These are phyloP conservation scores for Fusarium guadeloupense DNA, from an alignment of 2,329 filamentous ascomycete species.

Conservation along the genomic window DNA sequence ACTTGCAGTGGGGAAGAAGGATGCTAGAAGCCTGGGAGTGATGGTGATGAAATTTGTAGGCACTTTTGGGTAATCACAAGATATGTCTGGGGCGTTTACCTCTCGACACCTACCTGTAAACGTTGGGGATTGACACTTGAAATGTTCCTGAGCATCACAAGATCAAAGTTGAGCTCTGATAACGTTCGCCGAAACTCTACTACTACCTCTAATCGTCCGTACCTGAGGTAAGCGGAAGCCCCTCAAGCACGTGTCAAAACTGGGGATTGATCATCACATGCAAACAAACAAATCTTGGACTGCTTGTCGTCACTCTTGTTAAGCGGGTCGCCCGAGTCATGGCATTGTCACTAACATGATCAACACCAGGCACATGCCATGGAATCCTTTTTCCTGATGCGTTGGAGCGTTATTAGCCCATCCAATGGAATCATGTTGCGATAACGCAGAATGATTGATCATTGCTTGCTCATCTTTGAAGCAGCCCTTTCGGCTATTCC, in stretches of 20 bases:
- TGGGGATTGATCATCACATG: slow-evolving; percentile 41
- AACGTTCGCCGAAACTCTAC: slow-evolving; percentile 1
- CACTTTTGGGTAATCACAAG: slow-evolving; percentile 2
- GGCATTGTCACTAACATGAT: slow-evolving; percentile 27
- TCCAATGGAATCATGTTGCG: slow-evolving; percentile 20
- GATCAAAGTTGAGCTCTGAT: slow-evolving; percentile 7
- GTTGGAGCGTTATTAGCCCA: slow-evolving; percentile 26
- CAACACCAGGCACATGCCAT: slow-evolving; percentile 27
- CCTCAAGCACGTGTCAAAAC: slow-evolving; percentile 44
- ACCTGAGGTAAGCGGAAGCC: slow-evolving; percentile 26
- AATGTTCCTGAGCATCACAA: slow-evolving; percentile 27
- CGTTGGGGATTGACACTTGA: not conserved
- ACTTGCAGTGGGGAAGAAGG: slow-evolving; percentile 34
- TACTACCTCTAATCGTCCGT: slow-evolving; percentile 2
- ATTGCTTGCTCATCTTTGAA: slow-evolving; percentile 10
- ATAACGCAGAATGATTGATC: slow-evolving; percentile 26
- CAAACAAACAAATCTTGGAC: slow-evolving; percentile 21
- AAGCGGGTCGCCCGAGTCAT: slow-evolving; percentile 33
- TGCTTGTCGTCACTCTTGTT: slow-evolving; percentile 20
- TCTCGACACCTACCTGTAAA: no score
- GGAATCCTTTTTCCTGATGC: slow-evolving; percentile 25
- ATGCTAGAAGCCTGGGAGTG: slow-evolving; percentile 35
- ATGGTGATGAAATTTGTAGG: not conserved
- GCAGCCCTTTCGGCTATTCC: slow-evolving; percentile 23
- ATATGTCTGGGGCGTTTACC: slow-evolving; percentile 9